Evolutionary conservation across 1,284 basidiomycete species (phyloP).

Genomic region (Inonotus obliquus): DNA sequence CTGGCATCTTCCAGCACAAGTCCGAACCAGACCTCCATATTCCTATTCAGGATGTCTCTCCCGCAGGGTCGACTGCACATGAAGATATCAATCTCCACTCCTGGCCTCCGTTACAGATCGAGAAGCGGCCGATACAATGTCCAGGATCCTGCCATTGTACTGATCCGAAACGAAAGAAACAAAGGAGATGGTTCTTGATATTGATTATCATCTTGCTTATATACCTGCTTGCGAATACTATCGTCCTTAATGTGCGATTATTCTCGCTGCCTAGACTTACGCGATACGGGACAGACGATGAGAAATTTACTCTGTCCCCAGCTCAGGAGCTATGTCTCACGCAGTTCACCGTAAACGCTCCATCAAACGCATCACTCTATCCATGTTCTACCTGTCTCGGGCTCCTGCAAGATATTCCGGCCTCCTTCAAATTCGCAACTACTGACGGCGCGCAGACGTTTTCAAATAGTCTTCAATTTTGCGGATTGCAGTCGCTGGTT

Average conservation of each 20-base stretch:
- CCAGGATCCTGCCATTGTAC: slow-evolving; percentile 25
- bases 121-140: slow-evolving; percentile 32
- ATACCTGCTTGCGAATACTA: slow-evolving; percentile 37
- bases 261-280: slow-evolving; percentile 5
- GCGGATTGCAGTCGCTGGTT: slow-evolving; percentile 45
- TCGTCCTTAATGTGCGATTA: slow-evolving; percentile 38
- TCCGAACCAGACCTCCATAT: slow-evolving; percentile 21
- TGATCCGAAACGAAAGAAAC: slow-evolving; percentile 28
- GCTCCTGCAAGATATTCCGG: slow-evolving; percentile 36
- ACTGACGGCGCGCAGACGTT: slow-evolving; percentile 31
- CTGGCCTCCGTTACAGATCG: slow-evolving; percentile 38
- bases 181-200: slow-evolving; percentile 29
- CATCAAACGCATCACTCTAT: slow-evolving; percentile 38
- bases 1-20: neutral
- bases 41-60: slow-evolving; percentile 27
- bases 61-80: slow-evolving; percentile 16
- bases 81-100: slow-evolving; percentile 8
- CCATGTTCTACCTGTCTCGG: slow-evolving; percentile 47
- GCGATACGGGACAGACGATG: slow-evolving; percentile 1
- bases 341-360: slow-evolving; percentile 44
- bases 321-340: slow-evolving; percentile 42
- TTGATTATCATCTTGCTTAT: slow-evolving; percentile 38
- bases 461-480: slow-evolving; percentile 42
- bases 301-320: slow-evolving; percentile 31
- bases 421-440: slow-evolving; percentile 31